phyloP scores from a whole-genome alignment of 371 early-diverging fungal species.

The Gilbertella persicaria region DNA sequence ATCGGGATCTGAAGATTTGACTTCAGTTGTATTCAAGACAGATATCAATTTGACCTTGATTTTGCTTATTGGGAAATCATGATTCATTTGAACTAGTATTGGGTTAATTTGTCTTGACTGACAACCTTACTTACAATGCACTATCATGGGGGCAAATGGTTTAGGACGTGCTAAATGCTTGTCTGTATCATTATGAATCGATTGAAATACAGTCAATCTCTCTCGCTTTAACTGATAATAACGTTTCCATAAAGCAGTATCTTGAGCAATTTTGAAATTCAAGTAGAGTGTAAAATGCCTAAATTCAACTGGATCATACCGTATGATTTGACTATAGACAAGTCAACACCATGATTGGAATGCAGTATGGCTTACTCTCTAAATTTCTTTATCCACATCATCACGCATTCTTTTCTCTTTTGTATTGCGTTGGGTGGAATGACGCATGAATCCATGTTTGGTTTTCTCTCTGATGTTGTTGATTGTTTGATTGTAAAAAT shows the following conservation, averaged over 20 bases:
- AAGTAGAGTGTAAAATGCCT: neutral
- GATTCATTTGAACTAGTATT: neutral
- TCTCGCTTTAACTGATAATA: neutral
- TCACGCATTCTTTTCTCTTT: conserved; percentile 5
- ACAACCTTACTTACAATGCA: neutral
- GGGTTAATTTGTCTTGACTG: neutral
- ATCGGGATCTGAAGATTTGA: neutral
- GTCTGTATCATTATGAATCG: neutral
- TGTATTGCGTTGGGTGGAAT: too few species aligned
- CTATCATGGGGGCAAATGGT: neutral
- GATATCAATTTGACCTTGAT: conserved; percentile 8
- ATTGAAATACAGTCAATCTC: neutral
- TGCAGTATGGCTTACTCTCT: neutral
- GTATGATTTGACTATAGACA: neutral
- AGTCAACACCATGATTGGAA: neutral
- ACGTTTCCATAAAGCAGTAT: neutral
- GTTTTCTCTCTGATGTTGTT: neutral
- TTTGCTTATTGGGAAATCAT: neutral
- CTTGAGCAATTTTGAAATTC: neutral
- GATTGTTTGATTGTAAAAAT: too few species aligned
- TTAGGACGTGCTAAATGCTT: neutral
- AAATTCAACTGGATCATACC: neutral
- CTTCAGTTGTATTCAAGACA: neutral
- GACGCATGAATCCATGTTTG: too few species aligned
- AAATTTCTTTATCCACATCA: neutral